Base-by-base conservation (phyloP, 352 stramenopile species). In the Vaucheria bursata region DNA sequence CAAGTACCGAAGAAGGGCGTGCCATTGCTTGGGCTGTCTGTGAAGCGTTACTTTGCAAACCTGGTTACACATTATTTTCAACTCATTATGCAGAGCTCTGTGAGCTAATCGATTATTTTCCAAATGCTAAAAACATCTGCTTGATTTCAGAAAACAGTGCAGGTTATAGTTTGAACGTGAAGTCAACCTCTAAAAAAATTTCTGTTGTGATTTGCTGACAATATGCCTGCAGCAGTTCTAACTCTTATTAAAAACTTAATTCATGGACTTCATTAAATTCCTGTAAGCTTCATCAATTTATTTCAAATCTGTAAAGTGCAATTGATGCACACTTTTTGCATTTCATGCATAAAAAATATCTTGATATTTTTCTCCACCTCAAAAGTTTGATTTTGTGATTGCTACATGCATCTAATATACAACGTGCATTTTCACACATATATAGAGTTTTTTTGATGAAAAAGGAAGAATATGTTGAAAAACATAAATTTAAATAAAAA, bases 21-120 rank as follows among this genome's bases (percentile, higher is more conserved):
- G 88, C 90, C 1, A 88, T 97, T 5, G 91, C 91, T 1, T 97
- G 90, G 89, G 92, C 89, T 39, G 87, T 95, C 29, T 88, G 85
- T 8, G 92, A 97, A 82, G 82, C 88, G 12, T 72, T 97, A 1
- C 89, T 95, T 65, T 77, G 85, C 12, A 79, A 85, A 33, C 80
- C 82, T 12, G 85, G 88, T 0, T 93, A 90, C 71, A 91, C 90
- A 35, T 91, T 92, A 77, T 96, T 96, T 76, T 90, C 91, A 31
- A 96, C 92, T 0, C 92, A 97, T 78, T 96, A 93, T 75, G 35
- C 66, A 0, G 49, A 80, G 71, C 50, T 80, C 12, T 69, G 64
- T 39, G 75, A 33, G 4, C 67, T 80, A 29, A 71, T 71, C 18
- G 75, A 80, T 31, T 52, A 71, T 18, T 80, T 71, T 50, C 75